Base-by-base conservation (phyloP, 2,329 filamentous ascomycete genomes). In the Talaromyces sp. region DNA sequence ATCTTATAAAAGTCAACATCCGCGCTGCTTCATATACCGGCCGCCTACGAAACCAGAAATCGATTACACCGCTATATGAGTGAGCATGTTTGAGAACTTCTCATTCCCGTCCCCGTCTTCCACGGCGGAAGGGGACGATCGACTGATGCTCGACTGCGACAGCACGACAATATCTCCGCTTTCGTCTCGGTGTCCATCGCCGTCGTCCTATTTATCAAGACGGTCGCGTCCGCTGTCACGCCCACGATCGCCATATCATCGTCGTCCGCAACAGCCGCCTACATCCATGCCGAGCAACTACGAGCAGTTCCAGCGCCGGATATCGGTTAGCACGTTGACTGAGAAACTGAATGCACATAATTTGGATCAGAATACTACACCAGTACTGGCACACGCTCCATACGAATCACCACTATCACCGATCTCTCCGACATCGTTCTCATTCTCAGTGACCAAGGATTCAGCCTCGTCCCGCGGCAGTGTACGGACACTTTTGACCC, bases 211-310 rank as follows among this genome's bases (percentile, higher is more conserved):
- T 54, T 69, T 72, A n/a, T 71, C 73, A 53, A 75, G 75, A 22
- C 73, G 74, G 45, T 70, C 69, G 15, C 74, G 71, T 63, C 71
- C 70, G 17, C 66, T 73, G 13, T 72, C 73, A 15, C 75, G 73
- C 38, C 72, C 75, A 2, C 75, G 75, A 45, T 61, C 65, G 63
- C 75, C 75, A 19, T 73, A 72, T 25, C 73, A 74, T 62, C 75
- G 73, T 67, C 74, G 74, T 43, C 72, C 72, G 25, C 77, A 75
- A n/a, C 59, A 61, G 25, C 76, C 77, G 22, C 79, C 78, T 10
- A 80, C 78, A 17, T 83, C 71, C 45, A 83, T 68, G 69, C 80
- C 70, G 75, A 79, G 77, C 76, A 81, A 47, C 51, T 78, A 79
- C 67, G 74, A 76, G 47, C 69, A 74, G 36, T 67, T 49, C 22